phyloP scores from a whole-genome alignment of 805 yeast species.

The Saccharomycopsis sp. region DNA sequence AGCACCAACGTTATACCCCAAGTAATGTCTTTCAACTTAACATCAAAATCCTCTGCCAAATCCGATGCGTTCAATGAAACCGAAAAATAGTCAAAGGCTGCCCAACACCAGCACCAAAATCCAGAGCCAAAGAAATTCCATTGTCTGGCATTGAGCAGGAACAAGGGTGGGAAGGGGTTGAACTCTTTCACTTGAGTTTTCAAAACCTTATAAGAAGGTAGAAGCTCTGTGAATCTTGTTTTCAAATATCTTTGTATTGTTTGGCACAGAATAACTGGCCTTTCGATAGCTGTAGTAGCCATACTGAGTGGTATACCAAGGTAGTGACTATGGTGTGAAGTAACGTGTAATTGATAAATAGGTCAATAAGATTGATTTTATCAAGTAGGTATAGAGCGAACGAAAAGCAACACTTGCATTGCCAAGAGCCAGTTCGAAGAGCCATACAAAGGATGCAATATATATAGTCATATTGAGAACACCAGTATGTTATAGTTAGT shows the following conservation, averaged over 20 bases:
- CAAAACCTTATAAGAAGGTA: not conserved
- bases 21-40: conserved; percentile 43
- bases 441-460: not conserved
- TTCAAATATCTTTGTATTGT: not conserved
- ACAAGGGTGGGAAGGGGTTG: not conserved
- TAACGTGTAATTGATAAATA: not conserved
- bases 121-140: conserved; percentile 53
- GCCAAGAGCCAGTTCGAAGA: too few species aligned
- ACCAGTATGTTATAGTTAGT: too few species aligned
- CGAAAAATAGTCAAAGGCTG: conserved; percentile 57
- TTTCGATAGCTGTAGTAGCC: not conserved
- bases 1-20: conserved; percentile 67
- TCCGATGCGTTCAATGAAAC: conserved; percentile 44
- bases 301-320: not conserved
- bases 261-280: not conserved
- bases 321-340: not conserved
- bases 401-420: too few species aligned
- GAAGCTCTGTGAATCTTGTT: not conserved
- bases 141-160: not conserved
- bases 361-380: too few species aligned
- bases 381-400: too few species aligned
- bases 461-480: not conserved
- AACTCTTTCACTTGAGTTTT: not conserved
- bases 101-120: conserved; percentile 57
- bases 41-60: conserved; percentile 41